A percentile compares a stretch with the other conserved stretches of the same genome.
Conservation (phyloP, 2,329 filamentous ascomycete species). For the Penicillium frequentans region DNA sequence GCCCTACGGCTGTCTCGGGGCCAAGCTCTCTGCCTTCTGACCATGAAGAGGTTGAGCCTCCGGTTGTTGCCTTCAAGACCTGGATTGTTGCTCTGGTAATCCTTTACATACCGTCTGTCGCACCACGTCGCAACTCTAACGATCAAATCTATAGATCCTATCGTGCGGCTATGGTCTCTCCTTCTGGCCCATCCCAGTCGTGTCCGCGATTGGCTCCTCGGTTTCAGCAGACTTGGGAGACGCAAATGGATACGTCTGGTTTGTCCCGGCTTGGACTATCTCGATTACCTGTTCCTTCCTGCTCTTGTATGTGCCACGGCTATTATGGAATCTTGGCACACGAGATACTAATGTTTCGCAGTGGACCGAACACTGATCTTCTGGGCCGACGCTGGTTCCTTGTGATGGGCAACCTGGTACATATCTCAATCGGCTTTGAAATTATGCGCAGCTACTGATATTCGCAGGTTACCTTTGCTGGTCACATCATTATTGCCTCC, state of each 20-base stretch:
- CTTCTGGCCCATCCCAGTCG: constrained; percentile 32
- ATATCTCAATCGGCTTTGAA: background rate
- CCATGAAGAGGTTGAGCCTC: background rate
- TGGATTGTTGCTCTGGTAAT: constrained; percentile 26
- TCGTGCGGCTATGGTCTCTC: constrained; percentile 36
- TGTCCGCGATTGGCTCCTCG: constrained; percentile 27
- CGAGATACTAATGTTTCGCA: background rate
- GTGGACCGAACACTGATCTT: constrained; percentile 49
- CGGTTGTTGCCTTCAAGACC: constrained; percentile 26
- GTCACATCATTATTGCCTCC: constrained; percentile 40
- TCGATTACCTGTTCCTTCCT: constrained; percentile 46
- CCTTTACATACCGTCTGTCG: too few species aligned
- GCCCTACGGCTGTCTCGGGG: too few species aligned
- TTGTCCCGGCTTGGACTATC: constrained; percentile 36
- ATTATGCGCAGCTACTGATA: background rate
- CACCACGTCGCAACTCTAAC: too few species aligned
- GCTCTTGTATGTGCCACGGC: constrained; percentile 29
- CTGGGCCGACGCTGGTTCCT: constrained; percentile 51
- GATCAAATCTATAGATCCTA: constrained; percentile 23
- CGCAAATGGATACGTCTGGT: constrained; percentile 30
- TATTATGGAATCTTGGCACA: background rate
- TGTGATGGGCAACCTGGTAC: constrained; percentile 42
- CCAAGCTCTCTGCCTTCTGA: too few species aligned
- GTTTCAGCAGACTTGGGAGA: constrained; percentile 30
- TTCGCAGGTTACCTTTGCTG: constrained; percentile 33